Evolutionary conservation across 805 yeast species (phyloP).

Genomic region (Middelhovenomyces tepae): DNA sequence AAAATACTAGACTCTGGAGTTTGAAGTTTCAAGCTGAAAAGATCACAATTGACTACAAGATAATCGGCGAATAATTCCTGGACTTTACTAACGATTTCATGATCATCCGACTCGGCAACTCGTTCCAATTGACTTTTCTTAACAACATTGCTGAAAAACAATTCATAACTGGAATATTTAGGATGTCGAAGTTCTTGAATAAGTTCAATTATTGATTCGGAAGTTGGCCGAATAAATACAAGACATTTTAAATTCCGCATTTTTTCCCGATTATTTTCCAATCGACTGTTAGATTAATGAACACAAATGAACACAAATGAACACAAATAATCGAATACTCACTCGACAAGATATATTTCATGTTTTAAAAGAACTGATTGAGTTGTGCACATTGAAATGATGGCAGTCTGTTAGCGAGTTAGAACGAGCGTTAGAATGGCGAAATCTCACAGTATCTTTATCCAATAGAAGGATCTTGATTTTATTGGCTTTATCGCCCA

Average conservation of each 20-base stretch:
- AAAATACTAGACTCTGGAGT: constrained; percentile 26
- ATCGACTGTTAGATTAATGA: constrained; percentile 23
- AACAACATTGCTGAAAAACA: constrained; percentile 70
- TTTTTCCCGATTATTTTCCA: constrained; percentile 57
- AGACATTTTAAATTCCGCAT: constrained; percentile 77
- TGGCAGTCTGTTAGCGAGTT: constrained; percentile 38
- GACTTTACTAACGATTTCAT: constrained; percentile 67
- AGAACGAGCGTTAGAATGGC: constrained; percentile 2
- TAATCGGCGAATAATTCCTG: constrained; percentile 84
- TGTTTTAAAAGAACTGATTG: constrained; percentile 75
- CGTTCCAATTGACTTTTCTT: constrained; percentile 73
- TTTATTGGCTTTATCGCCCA: constrained; percentile 22
- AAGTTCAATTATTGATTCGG: constrained; percentile 50
- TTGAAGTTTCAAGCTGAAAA: constrained; percentile 36
- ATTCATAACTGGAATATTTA: constrained; percentile 66
- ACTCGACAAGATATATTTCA: constrained; percentile 77
- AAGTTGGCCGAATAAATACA: constrained; percentile 67
- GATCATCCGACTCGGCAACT: constrained; percentile 83
- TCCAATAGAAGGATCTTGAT: constrained; percentile 77
- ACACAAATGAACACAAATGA: neutral
- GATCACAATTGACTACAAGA: constrained; percentile 58
- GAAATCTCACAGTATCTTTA: constrained; percentile 42
- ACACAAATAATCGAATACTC: constrained; percentile 8
- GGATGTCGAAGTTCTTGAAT: constrained; percentile 67
- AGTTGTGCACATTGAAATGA: constrained; percentile 81